phyloP scores from a whole-genome alignment of 2,329 filamentous ascomycete species.

The Tricladium varicosporioides region DNA sequence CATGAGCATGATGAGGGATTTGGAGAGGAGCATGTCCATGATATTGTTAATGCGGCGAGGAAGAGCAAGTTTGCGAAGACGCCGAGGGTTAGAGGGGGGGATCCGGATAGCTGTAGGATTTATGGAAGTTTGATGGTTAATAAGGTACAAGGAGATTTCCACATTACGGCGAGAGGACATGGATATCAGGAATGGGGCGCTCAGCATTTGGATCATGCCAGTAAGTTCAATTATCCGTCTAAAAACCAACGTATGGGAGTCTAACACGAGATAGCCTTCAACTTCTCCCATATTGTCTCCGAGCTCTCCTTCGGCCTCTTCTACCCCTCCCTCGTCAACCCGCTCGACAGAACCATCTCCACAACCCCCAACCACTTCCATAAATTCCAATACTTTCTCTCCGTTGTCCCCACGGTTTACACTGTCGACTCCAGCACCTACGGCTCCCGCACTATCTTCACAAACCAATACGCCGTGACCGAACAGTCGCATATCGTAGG shows the following conservation, averaged over 20 bases:
- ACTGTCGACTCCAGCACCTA: slow-evolving; percentile 51
- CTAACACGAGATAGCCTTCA: slow-evolving; percentile 65
- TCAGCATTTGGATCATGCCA: slow-evolving; percentile 72
- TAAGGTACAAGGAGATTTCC: slow-evolving; percentile 97
- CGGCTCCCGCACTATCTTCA: slow-evolving; percentile 65
- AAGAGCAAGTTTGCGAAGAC: slow-evolving; percentile 73
- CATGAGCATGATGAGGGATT: slow-evolving; percentile 65
- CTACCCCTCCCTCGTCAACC: slow-evolving; percentile 90
- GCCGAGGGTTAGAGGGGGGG: slow-evolving; percentile 52
- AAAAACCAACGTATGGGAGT: no score
- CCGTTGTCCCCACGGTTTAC: slow-evolving; percentile 92
- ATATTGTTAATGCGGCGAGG: slow-evolving; percentile 75
- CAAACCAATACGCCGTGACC: slow-evolving; percentile 97
- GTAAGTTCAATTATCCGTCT: no score
- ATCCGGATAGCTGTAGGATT: slow-evolving; percentile 76
- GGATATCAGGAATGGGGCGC: slow-evolving; percentile 81
- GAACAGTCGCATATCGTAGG: slow-evolving; percentile 73
- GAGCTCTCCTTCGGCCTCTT: slow-evolving; percentile 97
- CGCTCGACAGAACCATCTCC: slow-evolving; percentile 87
- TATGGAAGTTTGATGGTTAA: slow-evolving; percentile 90
- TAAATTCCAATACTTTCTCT: slow-evolving; percentile 98
- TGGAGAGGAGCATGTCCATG: slow-evolving; percentile 82
- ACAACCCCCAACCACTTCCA: slow-evolving; percentile 75
- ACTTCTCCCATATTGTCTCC: slow-evolving; percentile 95
- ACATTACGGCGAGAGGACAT: slow-evolving; percentile 92